These are phyloP conservation scores for Lipomyces starkeyi DNA, from an alignment of 805 yeast genomes.

Conservation along the genomic window DNA sequence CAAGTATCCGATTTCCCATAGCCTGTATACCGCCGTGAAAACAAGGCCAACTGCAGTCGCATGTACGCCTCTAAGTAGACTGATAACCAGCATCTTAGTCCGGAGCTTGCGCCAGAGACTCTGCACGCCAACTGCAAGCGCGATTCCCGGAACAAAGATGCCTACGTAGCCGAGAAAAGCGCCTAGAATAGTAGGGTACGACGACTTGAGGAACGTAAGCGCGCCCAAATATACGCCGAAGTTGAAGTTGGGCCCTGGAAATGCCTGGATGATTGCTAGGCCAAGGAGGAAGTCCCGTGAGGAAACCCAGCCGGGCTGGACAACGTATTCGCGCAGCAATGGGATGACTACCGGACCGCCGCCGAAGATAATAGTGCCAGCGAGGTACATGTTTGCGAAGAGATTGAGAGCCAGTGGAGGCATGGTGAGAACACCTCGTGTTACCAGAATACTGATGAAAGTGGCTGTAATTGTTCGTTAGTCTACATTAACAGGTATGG, in stretches of 20 bases:
- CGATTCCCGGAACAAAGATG: constrained; percentile 27
- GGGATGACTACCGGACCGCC: constrained; percentile 36
- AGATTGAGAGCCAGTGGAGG: constrained; percentile 11
- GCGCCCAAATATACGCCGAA: constrained; percentile 31
- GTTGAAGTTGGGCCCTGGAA: constrained; percentile 33
- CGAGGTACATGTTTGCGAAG: constrained; percentile 29
- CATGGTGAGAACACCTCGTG: not conserved
- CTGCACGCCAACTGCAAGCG: constrained; percentile 20
- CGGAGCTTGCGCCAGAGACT: constrained; percentile 22
- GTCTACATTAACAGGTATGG: not conserved
- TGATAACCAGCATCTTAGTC: constrained; percentile 8
- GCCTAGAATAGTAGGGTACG: constrained; percentile 12
- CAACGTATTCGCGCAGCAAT: constrained; percentile 28
- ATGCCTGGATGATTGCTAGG: constrained; percentile 29
- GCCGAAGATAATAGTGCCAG: constrained; percentile 31
- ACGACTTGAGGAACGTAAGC: constrained; percentile 14
- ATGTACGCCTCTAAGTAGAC: constrained; percentile 26
- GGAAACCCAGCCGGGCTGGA: constrained; percentile 29
- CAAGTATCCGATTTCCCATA: constrained; percentile 26
- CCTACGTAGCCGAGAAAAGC: constrained; percentile 25
- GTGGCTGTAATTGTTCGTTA: not conserved
- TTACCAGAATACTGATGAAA: constrained; percentile 3
- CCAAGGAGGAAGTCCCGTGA: constrained; percentile 29
- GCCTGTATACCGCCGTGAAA: constrained; percentile 26
- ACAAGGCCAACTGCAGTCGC: constrained; percentile 25